These are phyloP conservation scores for Diplodia intermedia DNA, from an alignment of 2,329 filamentous ascomycete genomes.

Conservation along the genomic window DNA sequence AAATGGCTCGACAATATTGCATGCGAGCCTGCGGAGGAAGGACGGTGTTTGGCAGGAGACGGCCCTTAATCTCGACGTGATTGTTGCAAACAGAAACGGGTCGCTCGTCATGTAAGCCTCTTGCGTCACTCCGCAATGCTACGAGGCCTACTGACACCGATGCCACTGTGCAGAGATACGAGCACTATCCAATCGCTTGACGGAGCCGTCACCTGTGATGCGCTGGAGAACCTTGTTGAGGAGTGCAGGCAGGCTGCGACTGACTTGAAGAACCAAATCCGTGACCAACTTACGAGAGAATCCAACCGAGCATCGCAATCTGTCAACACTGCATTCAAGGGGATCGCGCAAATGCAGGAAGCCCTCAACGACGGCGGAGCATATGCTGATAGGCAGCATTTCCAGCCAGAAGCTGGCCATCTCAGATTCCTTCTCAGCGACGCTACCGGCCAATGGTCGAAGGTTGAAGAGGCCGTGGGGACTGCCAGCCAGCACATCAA, in stretches of 20 bases:
- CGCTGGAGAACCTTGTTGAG: not conserved
- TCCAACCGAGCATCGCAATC: not conserved
- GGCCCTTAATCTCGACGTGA: conserved; percentile 5
- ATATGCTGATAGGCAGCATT: not conserved
- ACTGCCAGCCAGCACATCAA: not conserved
- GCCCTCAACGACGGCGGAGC: conserved; percentile 3
- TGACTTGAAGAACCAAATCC: not conserved
- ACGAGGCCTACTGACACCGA: not conserved
- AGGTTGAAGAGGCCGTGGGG: not conserved
- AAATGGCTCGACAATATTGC: not conserved
- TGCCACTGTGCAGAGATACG: not conserved
- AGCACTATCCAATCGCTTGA: not conserved
- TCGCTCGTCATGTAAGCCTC: not conserved
- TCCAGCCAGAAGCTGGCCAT: not conserved
- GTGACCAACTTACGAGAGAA: not conserved
- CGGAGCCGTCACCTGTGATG: not conserved
- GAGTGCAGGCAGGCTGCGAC: not conserved
- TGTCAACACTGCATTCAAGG: conserved; percentile 4
- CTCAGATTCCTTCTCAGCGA: conserved; percentile 3
- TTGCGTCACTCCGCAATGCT: not conserved
- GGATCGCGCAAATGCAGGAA: conserved; percentile 8
- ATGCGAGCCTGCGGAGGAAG: not conserved
- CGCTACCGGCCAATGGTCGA: not conserved
- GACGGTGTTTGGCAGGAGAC: not conserved
- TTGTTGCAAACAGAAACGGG: conserved; percentile 15